Evolutionary conservation across 2,329 filamentous ascomycete genomes (phyloP).

Genomic region (Monilinia laxa): DNA sequence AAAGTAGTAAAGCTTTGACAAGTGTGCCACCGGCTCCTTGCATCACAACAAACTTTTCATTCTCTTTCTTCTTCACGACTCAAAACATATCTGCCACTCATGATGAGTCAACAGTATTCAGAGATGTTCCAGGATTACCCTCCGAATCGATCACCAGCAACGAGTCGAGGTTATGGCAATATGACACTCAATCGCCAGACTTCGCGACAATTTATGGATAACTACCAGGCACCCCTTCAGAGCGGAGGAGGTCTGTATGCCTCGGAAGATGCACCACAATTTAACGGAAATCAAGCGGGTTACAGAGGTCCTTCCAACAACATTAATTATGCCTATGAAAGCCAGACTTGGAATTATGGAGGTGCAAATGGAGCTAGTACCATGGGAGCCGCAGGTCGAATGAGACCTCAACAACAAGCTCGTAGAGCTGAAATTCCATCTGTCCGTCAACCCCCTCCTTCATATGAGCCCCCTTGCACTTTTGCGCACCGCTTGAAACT

Average conservation of each 20-base stretch:
- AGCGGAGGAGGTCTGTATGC: slow-evolving; percentile 58
- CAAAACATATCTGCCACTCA: slow-evolving; percentile 29
- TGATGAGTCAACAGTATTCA: slow-evolving; percentile 55
- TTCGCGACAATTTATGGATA: slow-evolving; percentile 72
- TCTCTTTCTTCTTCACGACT: slow-evolving; percentile 21
- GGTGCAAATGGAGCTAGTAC: slow-evolving; percentile 58
- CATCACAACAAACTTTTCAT: slow-evolving; percentile 34
- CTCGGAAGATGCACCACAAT: slow-evolving; percentile 60
- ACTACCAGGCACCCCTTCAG: slow-evolving; percentile 53
- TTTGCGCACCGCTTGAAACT: slow-evolving; percentile 29
- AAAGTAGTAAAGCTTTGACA: slow-evolving; percentile 30
- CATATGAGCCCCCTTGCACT: slow-evolving; percentile 14
- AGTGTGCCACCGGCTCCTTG: slow-evolving; percentile 40
- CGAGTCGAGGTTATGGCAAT: slow-evolving; percentile 63
- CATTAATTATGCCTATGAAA: slow-evolving; percentile 61
- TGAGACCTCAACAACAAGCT: slow-evolving; percentile 50
- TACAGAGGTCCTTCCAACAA: slow-evolving; percentile 31
- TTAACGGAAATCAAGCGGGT: slow-evolving; percentile 46
- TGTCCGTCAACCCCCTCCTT: slow-evolving; percentile 57
- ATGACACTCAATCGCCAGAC: slow-evolving; percentile 67
- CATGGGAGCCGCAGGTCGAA: slow-evolving; percentile 61
- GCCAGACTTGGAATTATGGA: slow-evolving; percentile 77
- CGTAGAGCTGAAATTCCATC: slow-evolving; percentile 63
- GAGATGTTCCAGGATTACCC: slow-evolving; percentile 75
- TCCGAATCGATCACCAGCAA: slow-evolving; percentile 70